Evolutionary conservation across 331 rosid genomes (phyloP), one percentile per base, ranked within the genome.

Genomic region (Phaseolus coccineus): DNA sequence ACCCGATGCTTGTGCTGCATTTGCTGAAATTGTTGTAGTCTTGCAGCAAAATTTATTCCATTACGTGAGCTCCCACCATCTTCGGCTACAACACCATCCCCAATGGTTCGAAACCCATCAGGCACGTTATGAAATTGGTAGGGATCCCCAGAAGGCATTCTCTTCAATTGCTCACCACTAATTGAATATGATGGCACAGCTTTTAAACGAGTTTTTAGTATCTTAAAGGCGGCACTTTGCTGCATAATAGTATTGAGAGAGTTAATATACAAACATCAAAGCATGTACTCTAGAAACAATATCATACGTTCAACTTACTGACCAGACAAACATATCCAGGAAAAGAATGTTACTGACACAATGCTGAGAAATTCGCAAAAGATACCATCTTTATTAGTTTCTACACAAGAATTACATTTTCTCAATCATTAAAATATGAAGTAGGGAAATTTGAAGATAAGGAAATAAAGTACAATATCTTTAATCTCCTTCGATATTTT

Each of bases 191-290:
- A 84, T 4, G 97, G 98, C 77, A 96, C 92, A 14, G 95, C 93
- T 87, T 96, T 90, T 74, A 96, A 85, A 67, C 98, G 98, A 7
- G 98, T 96, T 77, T 89, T 83, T 39, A 96, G 88, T 78, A 96
- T 87, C 91, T 93, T 93, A 76, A 96, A 96, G 58, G 99, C 99
- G 1, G 92, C 91, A 84, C 98, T 96, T 96, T 96, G 99, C 99
- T 96, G 95, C 86, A 80, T 74, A 53, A 47, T 42, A 50, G 72
- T 47, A 70, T 14, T 47, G 69, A 44, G 69, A 27, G n/a, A 27
- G 76, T 83, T 52, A 77, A 51, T 47, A 58, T 24, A n/a, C 65
- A 68, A 73, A 62, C 50, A 71, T 16, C 69, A 73, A 37, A 77
- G 19, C 16, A 31, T 37, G 25, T 35, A 39, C 64, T 73, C 40